Evolutionary conservation across 495 filamentous ascomycete genomes (phyloP).

Genomic region (Xylaria castorea): DNA sequence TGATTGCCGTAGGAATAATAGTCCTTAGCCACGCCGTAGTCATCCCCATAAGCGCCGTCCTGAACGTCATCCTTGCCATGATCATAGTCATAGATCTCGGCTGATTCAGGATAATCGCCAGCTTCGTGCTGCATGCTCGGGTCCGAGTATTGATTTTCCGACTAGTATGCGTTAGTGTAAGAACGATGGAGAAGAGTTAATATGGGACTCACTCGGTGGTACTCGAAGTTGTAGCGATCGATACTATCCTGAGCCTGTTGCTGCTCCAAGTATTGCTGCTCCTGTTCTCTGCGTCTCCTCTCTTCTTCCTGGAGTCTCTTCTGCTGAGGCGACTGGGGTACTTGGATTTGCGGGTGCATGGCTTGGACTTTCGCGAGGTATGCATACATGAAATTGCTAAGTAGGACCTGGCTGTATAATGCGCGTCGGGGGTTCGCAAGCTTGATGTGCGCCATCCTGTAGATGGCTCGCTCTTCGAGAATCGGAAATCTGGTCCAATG

Average conservation of each 20-base stretch:
- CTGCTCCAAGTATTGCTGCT: conserved; percentile 60
- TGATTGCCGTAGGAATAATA: conserved; percentile 41
- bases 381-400: conserved; percentile 99
- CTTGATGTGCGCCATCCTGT: conserved; percentile 98
- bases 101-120: conserved; percentile 54
- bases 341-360: conserved; percentile 92
- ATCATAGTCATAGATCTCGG: conserved; percentile 58
- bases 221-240: conserved; percentile 57
- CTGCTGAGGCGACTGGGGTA: conserved; percentile 70
- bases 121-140: conserved; percentile 45
- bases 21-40: conserved; percentile 38
- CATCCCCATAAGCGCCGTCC: conserved; percentile 38
- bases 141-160: conserved; percentile 53
- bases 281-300: conserved; percentile 65
- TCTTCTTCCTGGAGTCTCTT: conserved; percentile 68
- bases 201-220: conserved; percentile 55
- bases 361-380: conserved; percentile 98
- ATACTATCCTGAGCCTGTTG: conserved; percentile 55
- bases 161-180: conserved; percentile 41
- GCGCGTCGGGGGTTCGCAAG: conserved; percentile 94
- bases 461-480: conserved; percentile 95
- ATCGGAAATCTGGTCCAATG: conserved; percentile 96
- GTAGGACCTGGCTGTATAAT: conserved; percentile 91
- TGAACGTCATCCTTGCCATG: conserved; percentile 41
- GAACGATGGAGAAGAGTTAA: not conserved